These are phyloP conservation scores for Ashbya aceris DNA, from an alignment of 1,139 yeast genomes.

Conservation along the genomic window DNA sequence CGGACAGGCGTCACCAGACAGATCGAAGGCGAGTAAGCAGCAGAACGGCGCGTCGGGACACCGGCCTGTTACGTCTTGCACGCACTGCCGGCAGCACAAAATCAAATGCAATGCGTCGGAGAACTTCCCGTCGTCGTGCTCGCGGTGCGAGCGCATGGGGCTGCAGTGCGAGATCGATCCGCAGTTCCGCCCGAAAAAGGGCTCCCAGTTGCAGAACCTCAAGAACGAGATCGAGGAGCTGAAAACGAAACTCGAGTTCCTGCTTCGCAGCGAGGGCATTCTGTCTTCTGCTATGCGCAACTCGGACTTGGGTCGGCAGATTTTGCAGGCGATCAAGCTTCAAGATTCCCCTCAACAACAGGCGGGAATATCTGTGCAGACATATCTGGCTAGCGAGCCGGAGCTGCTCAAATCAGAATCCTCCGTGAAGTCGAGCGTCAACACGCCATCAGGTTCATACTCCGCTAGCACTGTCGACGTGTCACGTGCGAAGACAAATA, in stretches of 20 bases:
- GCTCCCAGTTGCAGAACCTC: slow-evolving; percentile 77
- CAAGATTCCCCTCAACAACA: slow-evolving; percentile 9
- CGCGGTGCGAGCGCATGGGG: slow-evolving; percentile 72
- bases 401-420: slow-evolving; percentile 23
- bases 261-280: slow-evolving; percentile 61
- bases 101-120: slow-evolving; percentile 88
- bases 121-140: slow-evolving; percentile 73
- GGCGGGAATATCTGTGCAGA: slow-evolving; percentile 23
- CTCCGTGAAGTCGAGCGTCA: slow-evolving; percentile 6
- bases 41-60: slow-evolving; percentile 37
- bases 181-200: slow-evolving; percentile 81
- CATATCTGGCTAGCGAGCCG: slow-evolving; percentile 32
- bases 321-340: slow-evolving; percentile 13
- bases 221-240: slow-evolving; percentile 79
- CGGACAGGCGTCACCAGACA: neutral
- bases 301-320: slow-evolving; percentile 15
- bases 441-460: slow-evolving; percentile 5
- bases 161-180: slow-evolving; percentile 86
- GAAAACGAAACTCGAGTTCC: slow-evolving; percentile 64
- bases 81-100: slow-evolving; percentile 91
- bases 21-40: neutral
- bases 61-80: slow-evolving; percentile 86
- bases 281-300: slow-evolving; percentile 52
- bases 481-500: neutral
- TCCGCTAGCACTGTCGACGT: slow-evolving; percentile 9